Evolutionary conservation across 495 filamentous ascomycete species (phyloP).

Genomic region (Lindgomyces ingoldianus): DNA sequence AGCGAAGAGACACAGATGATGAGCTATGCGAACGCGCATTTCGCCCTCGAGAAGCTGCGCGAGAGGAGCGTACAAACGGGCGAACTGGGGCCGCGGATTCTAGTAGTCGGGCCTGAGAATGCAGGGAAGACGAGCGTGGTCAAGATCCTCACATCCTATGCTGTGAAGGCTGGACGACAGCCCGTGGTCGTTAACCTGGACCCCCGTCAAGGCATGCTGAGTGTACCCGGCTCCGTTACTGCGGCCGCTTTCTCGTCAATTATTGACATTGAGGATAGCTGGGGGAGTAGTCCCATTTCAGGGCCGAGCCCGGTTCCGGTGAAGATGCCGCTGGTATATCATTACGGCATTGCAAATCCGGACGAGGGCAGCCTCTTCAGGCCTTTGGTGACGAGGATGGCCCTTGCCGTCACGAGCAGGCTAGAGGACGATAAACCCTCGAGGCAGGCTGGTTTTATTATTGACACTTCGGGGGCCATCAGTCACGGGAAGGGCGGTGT

Average conservation of each 20-base stretch:
- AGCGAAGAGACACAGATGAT: slow-evolving; percentile 85
- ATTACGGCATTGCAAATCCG: slow-evolving; percentile 73
- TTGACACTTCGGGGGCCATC: slow-evolving; percentile 79
- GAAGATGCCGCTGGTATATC: slow-evolving; percentile 90
- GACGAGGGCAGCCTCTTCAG: slow-evolving; percentile 77
- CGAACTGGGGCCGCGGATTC: slow-evolving; percentile 69
- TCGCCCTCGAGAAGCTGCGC: slow-evolving; percentile 71
- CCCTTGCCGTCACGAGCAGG: slow-evolving; percentile 73
- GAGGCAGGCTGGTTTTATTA: slow-evolving; percentile 72
- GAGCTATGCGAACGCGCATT: slow-evolving; percentile 82
- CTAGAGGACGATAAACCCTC: slow-evolving; percentile 74
- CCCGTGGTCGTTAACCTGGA: slow-evolving; percentile 86
- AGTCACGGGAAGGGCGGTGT: slow-evolving; percentile 59
- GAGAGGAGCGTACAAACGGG: slow-evolving; percentile 45
- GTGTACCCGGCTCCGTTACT: slow-evolving; percentile 80
- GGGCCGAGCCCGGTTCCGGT: slow-evolving; percentile 85
- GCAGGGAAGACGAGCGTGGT: slow-evolving; percentile 83
- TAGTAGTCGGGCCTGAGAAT: slow-evolving; percentile 79
- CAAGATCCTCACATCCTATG: slow-evolving; percentile 80
- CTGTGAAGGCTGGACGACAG: slow-evolving; percentile 71
- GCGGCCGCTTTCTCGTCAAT: slow-evolving; percentile 80
- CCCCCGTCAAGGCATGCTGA: slow-evolving; percentile 80
- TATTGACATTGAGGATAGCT: slow-evolving; percentile 87
- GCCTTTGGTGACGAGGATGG: slow-evolving; percentile 72
- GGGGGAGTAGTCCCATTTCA: slow-evolving; percentile 86